Percentiles rank a stretch among this genome's conserved stretches.
These are phyloP conservation scores for Globisporangium camurandrum DNA, from an alignment of 352 stramenopile species.

Conservation along the genomic window DNA sequence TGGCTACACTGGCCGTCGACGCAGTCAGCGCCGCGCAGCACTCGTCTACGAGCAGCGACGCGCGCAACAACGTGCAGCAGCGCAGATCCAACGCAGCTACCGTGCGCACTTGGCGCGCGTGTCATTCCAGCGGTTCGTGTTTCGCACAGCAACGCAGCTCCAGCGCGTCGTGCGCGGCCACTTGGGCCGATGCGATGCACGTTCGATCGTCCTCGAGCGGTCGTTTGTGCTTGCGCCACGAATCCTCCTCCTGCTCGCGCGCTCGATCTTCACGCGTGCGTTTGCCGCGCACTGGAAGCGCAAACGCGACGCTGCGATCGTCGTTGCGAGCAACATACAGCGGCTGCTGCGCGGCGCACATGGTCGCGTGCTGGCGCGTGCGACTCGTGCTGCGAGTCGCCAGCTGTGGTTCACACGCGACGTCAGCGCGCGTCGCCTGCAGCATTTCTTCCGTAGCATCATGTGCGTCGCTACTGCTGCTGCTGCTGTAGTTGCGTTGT, in stretches of 20 bases:
- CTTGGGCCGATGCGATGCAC: conserved; percentile 24
- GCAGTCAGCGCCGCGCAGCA: conserved; percentile 10
- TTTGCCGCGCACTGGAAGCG: conserved; percentile 51
- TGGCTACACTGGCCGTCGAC: conserved; percentile 34
- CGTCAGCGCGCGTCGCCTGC: conserved; percentile 29
- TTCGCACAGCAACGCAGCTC: conserved; percentile 29
- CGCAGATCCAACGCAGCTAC: conserved; percentile 39
- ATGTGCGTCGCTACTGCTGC: conserved; percentile 30
- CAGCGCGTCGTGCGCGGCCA: conserved; percentile 52
- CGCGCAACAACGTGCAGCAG: conserved; percentile 19
- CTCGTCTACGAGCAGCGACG: conserved; percentile 16
- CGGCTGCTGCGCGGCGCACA: conserved; percentile 39
- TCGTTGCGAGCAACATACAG: conserved; percentile 34
- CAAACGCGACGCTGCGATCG: conserved; percentile 38
- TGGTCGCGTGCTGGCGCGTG: conserved; percentile 25
- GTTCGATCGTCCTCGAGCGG: conserved; percentile 25
- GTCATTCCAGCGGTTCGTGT: conserved; percentile 25
- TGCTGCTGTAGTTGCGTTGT: background rate
- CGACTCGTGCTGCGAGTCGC: conserved; percentile 15
- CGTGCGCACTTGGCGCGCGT: conserved; percentile 48
- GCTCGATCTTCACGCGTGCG: conserved; percentile 47
- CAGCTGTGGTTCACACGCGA: conserved; percentile 38
- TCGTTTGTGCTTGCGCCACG: conserved; percentile 31
- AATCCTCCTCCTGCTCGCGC: conserved; percentile 37
- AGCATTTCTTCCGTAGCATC: conserved; percentile 75